phyloP scores from a whole-genome alignment of 768 basidiomycete genomes.

The Pisolithus albus region DNA sequence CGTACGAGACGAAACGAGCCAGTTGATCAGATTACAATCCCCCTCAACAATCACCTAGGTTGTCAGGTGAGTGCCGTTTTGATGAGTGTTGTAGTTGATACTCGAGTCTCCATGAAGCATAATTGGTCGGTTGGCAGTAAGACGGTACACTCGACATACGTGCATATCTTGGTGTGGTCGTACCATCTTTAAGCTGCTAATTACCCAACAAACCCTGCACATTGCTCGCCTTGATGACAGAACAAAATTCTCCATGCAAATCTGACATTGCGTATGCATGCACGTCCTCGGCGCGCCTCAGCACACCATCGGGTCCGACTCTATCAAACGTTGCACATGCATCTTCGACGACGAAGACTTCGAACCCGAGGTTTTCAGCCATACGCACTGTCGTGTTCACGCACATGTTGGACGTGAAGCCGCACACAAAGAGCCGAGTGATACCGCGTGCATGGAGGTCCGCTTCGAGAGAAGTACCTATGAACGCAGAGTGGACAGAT shows the following conservation, averaged over 20 bases:
- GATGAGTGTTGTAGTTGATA: too few species aligned
- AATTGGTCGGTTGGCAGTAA: too few species aligned
- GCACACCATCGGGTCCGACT: conserved; percentile 14
- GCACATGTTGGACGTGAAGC: conserved; percentile 18
- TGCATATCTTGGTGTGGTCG: too few species aligned
- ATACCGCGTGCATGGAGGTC: conserved; percentile 11
- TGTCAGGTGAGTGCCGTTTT: too few species aligned
- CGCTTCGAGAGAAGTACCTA: conserved; percentile 20
- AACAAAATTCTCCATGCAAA: conserved; percentile 21
- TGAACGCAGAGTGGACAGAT: conserved; percentile 20
- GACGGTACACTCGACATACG: too few species aligned
- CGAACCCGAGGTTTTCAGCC: conserved; percentile 19
- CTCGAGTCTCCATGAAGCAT: too few species aligned
- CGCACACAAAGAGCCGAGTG: conserved; percentile 15
- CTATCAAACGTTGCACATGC: conserved; percentile 19
- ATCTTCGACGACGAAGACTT: conserved; percentile 15
- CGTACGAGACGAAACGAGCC: too few species aligned
- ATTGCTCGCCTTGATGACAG: conserved; percentile 13
- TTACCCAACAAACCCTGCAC: background rate
- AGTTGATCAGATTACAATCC: too few species aligned
- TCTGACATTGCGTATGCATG: conserved; percentile 8
- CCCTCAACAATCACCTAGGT: too few species aligned
- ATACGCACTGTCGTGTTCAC: conserved; percentile 21
- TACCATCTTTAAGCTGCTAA: too few species aligned
- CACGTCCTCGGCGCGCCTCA: conserved; percentile 17